Percentiles rank a stretch among this genome's conserved stretches.
Conservation (phyloP, 2,329 filamentous ascomycete species). For the Aspergillus glaucus region DNA sequence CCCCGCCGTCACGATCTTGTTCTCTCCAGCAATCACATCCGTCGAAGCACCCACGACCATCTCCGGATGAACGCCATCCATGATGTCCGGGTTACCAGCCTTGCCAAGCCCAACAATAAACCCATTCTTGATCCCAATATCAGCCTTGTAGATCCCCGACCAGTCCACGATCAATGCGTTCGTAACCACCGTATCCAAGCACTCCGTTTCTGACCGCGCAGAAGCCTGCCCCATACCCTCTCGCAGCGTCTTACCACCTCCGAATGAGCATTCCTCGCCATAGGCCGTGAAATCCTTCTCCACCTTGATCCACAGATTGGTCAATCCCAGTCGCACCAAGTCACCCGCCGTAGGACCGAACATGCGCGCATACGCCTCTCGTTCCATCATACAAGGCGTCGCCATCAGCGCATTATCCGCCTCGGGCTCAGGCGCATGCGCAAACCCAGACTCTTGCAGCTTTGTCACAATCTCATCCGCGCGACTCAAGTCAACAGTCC, state of each 20-base stretch:
- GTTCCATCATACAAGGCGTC: conserved; percentile 63
- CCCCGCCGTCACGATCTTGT: conserved; percentile 84
- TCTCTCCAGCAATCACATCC: conserved; percentile 85
- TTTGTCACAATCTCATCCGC: conserved; percentile 60
- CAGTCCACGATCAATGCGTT: conserved; percentile 90
- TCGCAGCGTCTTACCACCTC: conserved; percentile 84
- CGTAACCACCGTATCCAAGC: conserved; percentile 76
- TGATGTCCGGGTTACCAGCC: conserved; percentile 93
- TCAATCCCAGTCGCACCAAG: conserved; percentile 70
- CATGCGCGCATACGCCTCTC: conserved; percentile 75
- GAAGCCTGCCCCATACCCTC: conserved; percentile 95
- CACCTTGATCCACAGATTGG: conserved; percentile 83
- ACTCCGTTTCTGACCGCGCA: conserved; percentile 64
- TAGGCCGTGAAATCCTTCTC: conserved; percentile 80
- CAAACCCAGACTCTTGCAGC: conserved; percentile 68
- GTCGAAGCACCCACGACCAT: conserved; percentile 84
- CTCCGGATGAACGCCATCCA: conserved; percentile 73
- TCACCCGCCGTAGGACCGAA: conserved; percentile 91
- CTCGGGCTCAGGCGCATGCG: conserved; percentile 64
- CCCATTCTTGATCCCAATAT: conserved; percentile 87
- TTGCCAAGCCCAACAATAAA: conserved; percentile 86
- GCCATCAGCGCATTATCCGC: conserved; percentile 48
- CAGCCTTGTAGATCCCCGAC: conserved; percentile 90
- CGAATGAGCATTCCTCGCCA: conserved; percentile 92
- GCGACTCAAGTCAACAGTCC: conserved; percentile 59